Conservation (phyloP, 225 moss, liverwort and hornwort species). For the Anthoceros angustus region DNA sequence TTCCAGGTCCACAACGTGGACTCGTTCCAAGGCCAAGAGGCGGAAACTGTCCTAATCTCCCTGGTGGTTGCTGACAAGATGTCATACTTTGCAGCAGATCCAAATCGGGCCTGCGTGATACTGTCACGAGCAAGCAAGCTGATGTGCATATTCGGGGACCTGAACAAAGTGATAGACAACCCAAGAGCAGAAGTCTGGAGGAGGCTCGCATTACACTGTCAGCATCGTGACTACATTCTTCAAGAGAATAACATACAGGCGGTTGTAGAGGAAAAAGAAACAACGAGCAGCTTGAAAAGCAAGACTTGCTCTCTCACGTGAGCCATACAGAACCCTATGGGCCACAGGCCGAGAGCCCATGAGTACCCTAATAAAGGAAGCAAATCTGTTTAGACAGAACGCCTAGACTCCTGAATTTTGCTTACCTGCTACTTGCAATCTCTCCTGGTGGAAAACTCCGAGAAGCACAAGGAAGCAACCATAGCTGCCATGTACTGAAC, state of each 20-base stretch:
- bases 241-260: background rate
- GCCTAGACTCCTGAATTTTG: too few relatives aligned
- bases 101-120: slow-evolving; percentile 20
- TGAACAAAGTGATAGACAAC: slow-evolving; percentile 10
- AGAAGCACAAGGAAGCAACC: too few relatives aligned
- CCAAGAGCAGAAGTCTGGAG: background rate
- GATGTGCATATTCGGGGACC: slow-evolving; percentile 21
- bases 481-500: too few relatives aligned
- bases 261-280: background rate
- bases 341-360: too few relatives aligned
- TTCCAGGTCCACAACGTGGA: slow-evolving; percentile 27
- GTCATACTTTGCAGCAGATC: slow-evolving; percentile 20
- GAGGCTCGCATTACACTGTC: background rate
- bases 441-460: too few relatives aligned
- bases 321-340: too few relatives aligned
- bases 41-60: slow-evolving; percentile 20
- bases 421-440: too few relatives aligned
- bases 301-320: too few relatives aligned
- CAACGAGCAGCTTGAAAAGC: background rate
- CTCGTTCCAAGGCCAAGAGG: slow-evolving; percentile 27
- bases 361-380: too few relatives aligned
- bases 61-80: slow-evolving; percentile 17
- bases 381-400: too few relatives aligned
- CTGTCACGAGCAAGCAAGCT: slow-evolving; percentile 18
- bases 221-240: background rate